Conservation (phyloP, 805 yeast species). For the Millerozyma acaciae region DNA sequence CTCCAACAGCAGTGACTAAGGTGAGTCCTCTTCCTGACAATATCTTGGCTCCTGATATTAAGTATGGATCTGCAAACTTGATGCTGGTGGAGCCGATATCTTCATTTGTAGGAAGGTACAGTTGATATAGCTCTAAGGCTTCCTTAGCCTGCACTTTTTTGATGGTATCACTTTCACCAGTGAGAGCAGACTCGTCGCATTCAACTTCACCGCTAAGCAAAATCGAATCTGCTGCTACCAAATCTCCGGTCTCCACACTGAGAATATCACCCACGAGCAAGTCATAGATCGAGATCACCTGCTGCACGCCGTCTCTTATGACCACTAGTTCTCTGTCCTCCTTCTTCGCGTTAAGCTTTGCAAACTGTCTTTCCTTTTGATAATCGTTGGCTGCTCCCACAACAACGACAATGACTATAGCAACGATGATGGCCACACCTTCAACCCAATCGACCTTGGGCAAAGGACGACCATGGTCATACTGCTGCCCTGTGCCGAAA, state of each 20-base stretch:
- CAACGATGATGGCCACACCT: conserved; percentile 95
- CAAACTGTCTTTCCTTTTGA: conserved; percentile 93
- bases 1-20: conserved; percentile 87
- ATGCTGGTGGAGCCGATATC: conserved; percentile 40
- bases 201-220: conserved; percentile 72
- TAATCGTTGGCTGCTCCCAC: conserved; percentile 97
- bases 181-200: conserved; percentile 87
- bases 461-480: conserved; percentile 68
- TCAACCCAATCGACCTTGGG: conserved; percentile 98
- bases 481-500: conserved; percentile 74
- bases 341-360: conserved; percentile 80
- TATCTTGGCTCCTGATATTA: conserved; percentile 88
- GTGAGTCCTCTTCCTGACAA: conserved; percentile 84
- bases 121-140: conserved; percentile 31
- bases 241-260: conserved; percentile 86
- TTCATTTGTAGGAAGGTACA: conserved; percentile 23
- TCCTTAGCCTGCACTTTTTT: conserved; percentile 56
- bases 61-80: conserved; percentile 66
- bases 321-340: conserved; percentile 79
- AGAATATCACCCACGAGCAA: conserved; percentile 84
- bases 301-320: conserved; percentile 65
- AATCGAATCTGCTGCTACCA: conserved; percentile 84
- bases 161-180: conserved; percentile 90
- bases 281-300: conserved; percentile 65
- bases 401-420: conserved; percentile 82